These are phyloP conservation scores for Cyclocybe cylindracea DNA, from an alignment of 768 basidiomycete genomes.

Conservation along the genomic window DNA sequence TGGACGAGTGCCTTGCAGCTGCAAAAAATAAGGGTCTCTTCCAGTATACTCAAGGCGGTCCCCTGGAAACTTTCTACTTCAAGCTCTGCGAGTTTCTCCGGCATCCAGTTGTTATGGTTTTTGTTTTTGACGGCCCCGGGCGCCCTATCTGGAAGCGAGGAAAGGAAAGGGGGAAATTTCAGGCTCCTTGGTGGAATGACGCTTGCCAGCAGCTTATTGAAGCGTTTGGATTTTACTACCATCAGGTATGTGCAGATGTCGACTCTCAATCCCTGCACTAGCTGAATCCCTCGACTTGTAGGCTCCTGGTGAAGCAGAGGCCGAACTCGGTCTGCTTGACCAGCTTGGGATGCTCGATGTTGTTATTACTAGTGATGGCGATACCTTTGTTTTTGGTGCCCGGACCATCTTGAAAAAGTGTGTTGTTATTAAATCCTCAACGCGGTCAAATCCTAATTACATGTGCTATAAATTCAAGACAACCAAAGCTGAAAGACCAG, in stretches of 20 bases:
- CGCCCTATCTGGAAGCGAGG: slow-evolving; percentile 7
- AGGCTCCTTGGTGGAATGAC: slow-evolving; percentile 2
- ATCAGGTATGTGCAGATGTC: slow-evolving; percentile 4
- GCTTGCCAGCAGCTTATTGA: slow-evolving; percentile 27
- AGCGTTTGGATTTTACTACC: slow-evolving; percentile 44
- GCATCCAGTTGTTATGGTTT: slow-evolving; percentile 1
- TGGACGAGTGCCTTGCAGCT: slow-evolving; percentile 5
- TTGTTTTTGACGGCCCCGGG: slow-evolving; percentile 13
- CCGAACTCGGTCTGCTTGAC: slow-evolving; percentile 68
- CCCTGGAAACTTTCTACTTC: slow-evolving; percentile 2
- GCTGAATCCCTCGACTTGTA: slow-evolving; percentile 27
- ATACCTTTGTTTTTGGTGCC: slow-evolving; percentile 70
- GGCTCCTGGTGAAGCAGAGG: slow-evolving; percentile 78
- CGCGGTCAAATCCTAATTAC: not conserved
- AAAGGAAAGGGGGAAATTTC: not conserved
- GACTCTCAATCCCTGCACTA: slow-evolving; percentile 8
- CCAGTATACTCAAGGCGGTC: not conserved
- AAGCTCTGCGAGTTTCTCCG: slow-evolving; percentile 6
- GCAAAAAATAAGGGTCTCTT: not conserved
- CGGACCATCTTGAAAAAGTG: slow-evolving; percentile 51
- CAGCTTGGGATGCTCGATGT: slow-evolving; percentile 59
- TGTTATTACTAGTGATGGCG: slow-evolving; percentile 70
- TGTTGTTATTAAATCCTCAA: slow-evolving; percentile 16
- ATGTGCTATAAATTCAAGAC: not conserved
- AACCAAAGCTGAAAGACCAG: not conserved